These are phyloP conservation scores for Myriosclerotinia duriaeana DNA, from an alignment of 2,329 filamentous ascomycete genomes.

Conservation along the genomic window DNA sequence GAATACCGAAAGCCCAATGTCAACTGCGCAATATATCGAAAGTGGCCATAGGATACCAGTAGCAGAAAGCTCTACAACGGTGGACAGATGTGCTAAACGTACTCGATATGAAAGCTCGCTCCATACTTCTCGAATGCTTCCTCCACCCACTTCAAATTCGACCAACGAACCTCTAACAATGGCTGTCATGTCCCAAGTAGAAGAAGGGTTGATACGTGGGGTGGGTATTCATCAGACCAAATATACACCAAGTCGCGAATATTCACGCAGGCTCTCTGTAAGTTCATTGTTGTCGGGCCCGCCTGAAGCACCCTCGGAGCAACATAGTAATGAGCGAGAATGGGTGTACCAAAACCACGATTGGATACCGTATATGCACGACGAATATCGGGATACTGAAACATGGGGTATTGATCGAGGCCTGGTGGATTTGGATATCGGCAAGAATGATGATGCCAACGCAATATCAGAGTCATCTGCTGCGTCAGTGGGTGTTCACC, in stretches of 20 bases:
- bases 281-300: conserved; percentile 61
- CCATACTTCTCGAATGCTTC: conserved; percentile 5
- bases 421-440: conserved; percentile 66
- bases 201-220: neutral
- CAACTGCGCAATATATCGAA: conserved; percentile 27
- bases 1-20: conserved; percentile 28
- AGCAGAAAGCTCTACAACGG: conserved; percentile 9
- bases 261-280: conserved; percentile 59
- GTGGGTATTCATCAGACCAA: neutral
- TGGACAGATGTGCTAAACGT: conserved; percentile 32
- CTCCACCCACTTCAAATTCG: neutral
- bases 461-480: conserved; percentile 57
- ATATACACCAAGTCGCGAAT: conserved; percentile 28
- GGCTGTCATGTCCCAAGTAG: neutral
- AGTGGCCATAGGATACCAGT: conserved; percentile 22
- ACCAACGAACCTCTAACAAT: neutral
- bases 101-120: conserved; percentile 27
- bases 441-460: conserved; percentile 67
- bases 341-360: conserved; percentile 14
- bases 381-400: conserved; percentile 43
- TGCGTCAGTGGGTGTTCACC: conserved; percentile 38
- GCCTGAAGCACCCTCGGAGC: conserved; percentile 35
- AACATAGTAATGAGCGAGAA: conserved; percentile 20
- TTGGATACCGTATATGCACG: conserved; percentile 23
- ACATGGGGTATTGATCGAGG: conserved; percentile 73